These are phyloP conservation scores for Lithospermum erythrorhizon DNA, from an alignment of 257 asterid genomes.

Conservation along the genomic window DNA sequence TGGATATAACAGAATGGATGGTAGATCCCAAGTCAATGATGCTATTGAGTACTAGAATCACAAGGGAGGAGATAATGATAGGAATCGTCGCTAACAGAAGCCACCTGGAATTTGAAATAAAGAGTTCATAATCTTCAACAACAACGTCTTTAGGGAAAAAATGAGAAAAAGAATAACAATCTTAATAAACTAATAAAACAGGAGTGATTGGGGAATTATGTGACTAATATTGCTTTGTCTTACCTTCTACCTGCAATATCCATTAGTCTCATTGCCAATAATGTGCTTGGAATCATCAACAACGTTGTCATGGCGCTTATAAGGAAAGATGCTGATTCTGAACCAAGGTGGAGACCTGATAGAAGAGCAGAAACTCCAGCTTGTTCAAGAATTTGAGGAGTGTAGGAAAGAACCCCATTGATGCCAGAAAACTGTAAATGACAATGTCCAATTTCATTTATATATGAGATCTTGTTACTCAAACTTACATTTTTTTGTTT, in stretches of 20 bases:
- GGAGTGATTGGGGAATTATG: not conserved
- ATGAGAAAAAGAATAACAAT: no score
- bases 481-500: no score
- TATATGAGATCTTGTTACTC: no score
- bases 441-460: no score
- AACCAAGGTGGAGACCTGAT: constrained; percentile 53
- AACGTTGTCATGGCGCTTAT: constrained; percentile 74
- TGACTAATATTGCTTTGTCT: not conserved
- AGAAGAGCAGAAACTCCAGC: constrained; percentile 91
- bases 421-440: constrained; percentile 74
- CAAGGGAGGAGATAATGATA: constrained; percentile 43
- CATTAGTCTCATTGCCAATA: constrained; percentile 90
- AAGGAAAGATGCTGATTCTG: constrained; percentile 82
- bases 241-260: constrained; percentile 97
- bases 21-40: constrained; percentile 37
- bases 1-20: constrained; percentile 60
- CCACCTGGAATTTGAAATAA: constrained; percentile 31
- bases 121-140: no score
- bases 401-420: constrained; percentile 88
- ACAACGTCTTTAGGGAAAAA: no score
- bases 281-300: constrained; percentile 90
- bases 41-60: constrained; percentile 55
- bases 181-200: no score
- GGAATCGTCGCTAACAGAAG: constrained; percentile 78
- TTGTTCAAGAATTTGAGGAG: constrained; percentile 97